These are phyloP conservation scores for Aspergillus steynii DNA, from an alignment of 495 filamentous ascomycete species.

Conservation along the genomic window DNA sequence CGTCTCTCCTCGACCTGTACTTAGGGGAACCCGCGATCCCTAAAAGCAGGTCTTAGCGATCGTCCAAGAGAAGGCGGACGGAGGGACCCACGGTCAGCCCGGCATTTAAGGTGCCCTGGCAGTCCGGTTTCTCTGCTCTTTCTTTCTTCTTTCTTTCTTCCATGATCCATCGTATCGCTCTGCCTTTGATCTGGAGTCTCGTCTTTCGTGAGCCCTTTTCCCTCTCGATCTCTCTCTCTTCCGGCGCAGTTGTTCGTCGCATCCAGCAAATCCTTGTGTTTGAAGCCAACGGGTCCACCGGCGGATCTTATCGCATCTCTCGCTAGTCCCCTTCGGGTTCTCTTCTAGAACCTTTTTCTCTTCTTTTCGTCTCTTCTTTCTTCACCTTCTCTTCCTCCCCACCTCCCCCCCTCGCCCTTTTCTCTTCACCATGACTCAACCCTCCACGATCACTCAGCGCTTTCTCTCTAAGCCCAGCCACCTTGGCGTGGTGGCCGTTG, in stretches of 20 bases:
- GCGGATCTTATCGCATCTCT: conserved; percentile 22
- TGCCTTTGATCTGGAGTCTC: background rate
- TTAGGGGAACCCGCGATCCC: conserved; percentile 50
- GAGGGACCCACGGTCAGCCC: conserved; percentile 12
- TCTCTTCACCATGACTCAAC: conserved; percentile 55
- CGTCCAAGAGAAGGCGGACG: conserved; percentile 18
- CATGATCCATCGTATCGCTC: background rate
- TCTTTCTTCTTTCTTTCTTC: conserved; percentile 5
- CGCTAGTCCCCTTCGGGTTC: conserved; percentile 3
- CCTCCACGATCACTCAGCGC: conserved; percentile 73
- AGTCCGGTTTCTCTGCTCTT: background rate
- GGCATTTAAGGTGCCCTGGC: background rate
- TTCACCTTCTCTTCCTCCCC: conserved; percentile 11
- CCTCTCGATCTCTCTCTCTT: background rate
- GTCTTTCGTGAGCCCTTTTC: background rate
- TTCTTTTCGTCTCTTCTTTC: conserved; percentile 11
- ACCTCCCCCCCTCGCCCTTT: conserved; percentile 5
- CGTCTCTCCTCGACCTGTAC: conserved; percentile 53
- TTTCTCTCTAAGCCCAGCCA: conserved; percentile 79
- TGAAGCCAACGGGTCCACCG: conserved; percentile 3
- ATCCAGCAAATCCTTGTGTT: background rate
- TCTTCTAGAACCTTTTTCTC: conserved; percentile 15
- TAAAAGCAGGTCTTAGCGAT: conserved; percentile 56
- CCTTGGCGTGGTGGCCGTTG: conserved; percentile 90
- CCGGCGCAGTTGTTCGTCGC: no score